Percentiles rank a stretch among this genome's conserved stretches.
Evolutionary conservation across 1,284 basidiomycete genomes (phyloP).

Genomic region (Schizophyllum amplum): DNA sequence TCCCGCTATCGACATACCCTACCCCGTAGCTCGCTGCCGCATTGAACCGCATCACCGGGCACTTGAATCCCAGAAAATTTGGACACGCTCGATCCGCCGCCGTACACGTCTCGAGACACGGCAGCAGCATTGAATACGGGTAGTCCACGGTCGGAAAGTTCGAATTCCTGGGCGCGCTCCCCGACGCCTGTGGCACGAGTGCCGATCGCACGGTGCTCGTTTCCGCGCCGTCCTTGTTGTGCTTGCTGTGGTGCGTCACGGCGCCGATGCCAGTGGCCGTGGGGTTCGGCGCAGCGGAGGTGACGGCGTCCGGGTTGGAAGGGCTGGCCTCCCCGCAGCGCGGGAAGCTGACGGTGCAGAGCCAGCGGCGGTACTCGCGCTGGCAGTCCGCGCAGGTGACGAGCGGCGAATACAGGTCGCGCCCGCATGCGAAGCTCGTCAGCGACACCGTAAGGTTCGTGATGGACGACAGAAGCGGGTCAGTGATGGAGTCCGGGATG

Average conservation of each 20-base stretch:
- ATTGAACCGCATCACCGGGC: conserved; percentile 57
- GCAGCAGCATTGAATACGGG: conserved; percentile 56
- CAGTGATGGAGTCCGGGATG: conserved; percentile 41
- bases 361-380: conserved; percentile 68
- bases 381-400: conserved; percentile 75
- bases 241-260: conserved; percentile 11
- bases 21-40: conserved; percentile 70
- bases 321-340: conserved; percentile 53
- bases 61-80: conserved; percentile 61
- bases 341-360: conserved; percentile 67
- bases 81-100: conserved; percentile 73
- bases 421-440: conserved; percentile 67
- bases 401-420: conserved; percentile 74
- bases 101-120: conserved; percentile 74
- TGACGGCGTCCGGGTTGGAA: conserved; percentile 22
- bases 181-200: conserved; percentile 30
- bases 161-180: conserved; percentile 34
- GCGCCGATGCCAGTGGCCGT: conserved; percentile 21
- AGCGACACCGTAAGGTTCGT: conserved; percentile 70
- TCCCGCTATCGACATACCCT: conserved; percentile 54
- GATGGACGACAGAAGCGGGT: conserved; percentile 49
- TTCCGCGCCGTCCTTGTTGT: not conserved
- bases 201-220: conserved; percentile 31
- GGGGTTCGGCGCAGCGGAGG: conserved; percentile 19
- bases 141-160: conserved; percentile 35